Percentiles rank a stretch among this genome's conserved stretches.
These are phyloP conservation scores for Dictyostelium discoideum DNA, from an alignment of 78 protist species.

Conservation along the genomic window dicty_2.7 NC_007091.3:964001-964500, in stretches of 20 bases:
- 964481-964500: slow-evolving; percentile 63
- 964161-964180: background rate
- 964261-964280: slow-evolving; percentile 26
- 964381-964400: slow-evolving; percentile 38
- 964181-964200: background rate
- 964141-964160: slow-evolving; percentile 70
- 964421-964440: slow-evolving; percentile 21
- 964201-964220: slow-evolving; percentile 16
- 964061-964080: background rate
- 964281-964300: slow-evolving; percentile 58
- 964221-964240: slow-evolving; percentile 13
- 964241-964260: slow-evolving; percentile 44
- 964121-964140: slow-evolving; percentile 27
- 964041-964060: background rate
- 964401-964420: slow-evolving; percentile 48
- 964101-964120: background rate
- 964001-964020: slow-evolving; percentile 25
- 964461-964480: slow-evolving; percentile 76
- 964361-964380: slow-evolving; percentile 35
- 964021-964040: background rate
- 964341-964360: background rate
- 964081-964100: background rate
- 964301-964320: slow-evolving; percentile 54
- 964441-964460: slow-evolving; percentile 77
- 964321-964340: background rate